phyloP scores from a whole-genome alignment of 2,329 filamentous ascomycete genomes.

The Pseudofabraea citricarpa region DNA sequence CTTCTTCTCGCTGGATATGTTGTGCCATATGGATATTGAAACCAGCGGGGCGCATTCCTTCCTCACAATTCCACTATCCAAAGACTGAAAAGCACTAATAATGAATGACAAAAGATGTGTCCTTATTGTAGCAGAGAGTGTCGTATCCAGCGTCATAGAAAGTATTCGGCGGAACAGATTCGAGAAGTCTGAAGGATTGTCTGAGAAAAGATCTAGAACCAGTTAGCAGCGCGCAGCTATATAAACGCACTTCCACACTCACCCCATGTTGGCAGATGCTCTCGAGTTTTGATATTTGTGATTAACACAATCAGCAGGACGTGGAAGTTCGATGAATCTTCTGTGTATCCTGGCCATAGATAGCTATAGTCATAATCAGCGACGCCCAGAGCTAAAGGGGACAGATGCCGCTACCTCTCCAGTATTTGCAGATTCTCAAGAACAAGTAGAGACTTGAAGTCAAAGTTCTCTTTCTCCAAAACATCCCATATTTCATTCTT shows the following conservation, averaged over 20 bases:
- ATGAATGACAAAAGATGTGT: conserved; percentile 86
- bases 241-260: conserved; percentile 24
- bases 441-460: conserved; percentile 69
- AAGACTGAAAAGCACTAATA: conserved; percentile 86
- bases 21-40: conserved; percentile 93
- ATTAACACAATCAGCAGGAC: conserved; percentile 82
- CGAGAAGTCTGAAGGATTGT: conserved; percentile 78
- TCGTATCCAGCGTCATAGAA: conserved; percentile 74
- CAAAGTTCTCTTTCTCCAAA: conserved; percentile 76
- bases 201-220: conserved; percentile 63
- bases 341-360: conserved; percentile 88
- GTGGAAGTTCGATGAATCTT: conserved; percentile 87
- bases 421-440: conserved; percentile 88
- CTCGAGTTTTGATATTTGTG: conserved; percentile 81
- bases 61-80: conserved; percentile 82
- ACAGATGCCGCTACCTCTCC: conserved; percentile 58
- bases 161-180: conserved; percentile 83
- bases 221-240: conserved; percentile 8
- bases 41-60: conserved; percentile 96
- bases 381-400: neutral
- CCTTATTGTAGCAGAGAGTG: conserved; percentile 61
- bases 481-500: conserved; percentile 87
- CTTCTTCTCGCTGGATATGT: conserved; percentile 71
- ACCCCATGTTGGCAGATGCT: conserved; percentile 86
- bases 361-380: conserved; percentile 53